Conservation (phyloP, 73 alveolate species). For the Paramecium bursaria region DNA sequence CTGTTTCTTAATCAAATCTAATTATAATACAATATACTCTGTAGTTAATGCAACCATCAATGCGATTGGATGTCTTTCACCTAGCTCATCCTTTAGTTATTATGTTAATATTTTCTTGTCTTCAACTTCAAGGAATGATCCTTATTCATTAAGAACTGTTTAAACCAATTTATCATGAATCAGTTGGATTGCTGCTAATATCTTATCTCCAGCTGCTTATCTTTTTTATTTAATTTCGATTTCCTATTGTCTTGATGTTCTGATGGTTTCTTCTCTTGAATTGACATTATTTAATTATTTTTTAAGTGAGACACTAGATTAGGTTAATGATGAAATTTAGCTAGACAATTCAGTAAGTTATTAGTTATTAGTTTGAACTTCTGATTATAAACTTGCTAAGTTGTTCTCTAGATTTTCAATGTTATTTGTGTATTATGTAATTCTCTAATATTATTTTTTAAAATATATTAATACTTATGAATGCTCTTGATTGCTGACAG, state of each 20-base stretch:
- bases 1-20: conserved; percentile 59
- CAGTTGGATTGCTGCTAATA: conserved; percentile 8
- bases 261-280: conserved; percentile 39
- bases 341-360: neutral
- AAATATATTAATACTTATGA: neutral
- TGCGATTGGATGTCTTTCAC: conserved; percentile 15
- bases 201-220: conserved; percentile 16
- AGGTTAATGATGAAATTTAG: conserved; percentile 8
- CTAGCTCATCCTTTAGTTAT: conserved; percentile 10
- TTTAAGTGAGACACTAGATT: conserved; percentile 29
- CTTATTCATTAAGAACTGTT: conserved; percentile 1
- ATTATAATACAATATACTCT: neutral
- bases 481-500: conserved; percentile 42
- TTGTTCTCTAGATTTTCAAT: conserved; percentile 21
- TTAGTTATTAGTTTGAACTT: conserved; percentile 31
- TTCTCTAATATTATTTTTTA: neutral
- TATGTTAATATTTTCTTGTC: neutral
- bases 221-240: neutral
- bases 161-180: conserved; percentile 33
- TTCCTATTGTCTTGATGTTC: conserved; percentile 14
- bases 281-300: conserved; percentile 18
- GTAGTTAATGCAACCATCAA: conserved; percentile 19
- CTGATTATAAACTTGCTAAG: conserved; percentile 9
- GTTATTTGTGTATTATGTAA: conserved; percentile 1
- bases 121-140: conserved; percentile 37